These are phyloP conservation scores for Venustampulla echinocandica DNA, from an alignment of 495 filamentous ascomycete species.

Conservation along the genomic window DNA sequence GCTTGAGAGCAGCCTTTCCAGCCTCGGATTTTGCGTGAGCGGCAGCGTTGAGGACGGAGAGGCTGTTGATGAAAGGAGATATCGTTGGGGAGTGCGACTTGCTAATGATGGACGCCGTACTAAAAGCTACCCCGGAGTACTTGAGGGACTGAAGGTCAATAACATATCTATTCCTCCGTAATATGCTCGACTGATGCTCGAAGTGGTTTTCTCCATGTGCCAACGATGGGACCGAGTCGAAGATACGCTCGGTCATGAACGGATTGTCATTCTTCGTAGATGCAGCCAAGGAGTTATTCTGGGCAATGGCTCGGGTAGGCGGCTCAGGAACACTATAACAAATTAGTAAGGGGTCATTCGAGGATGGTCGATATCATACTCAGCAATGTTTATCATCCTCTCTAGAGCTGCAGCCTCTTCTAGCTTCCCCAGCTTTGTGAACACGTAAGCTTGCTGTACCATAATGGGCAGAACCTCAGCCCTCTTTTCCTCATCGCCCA, in stretches of 20 bases:
- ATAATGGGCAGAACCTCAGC: constrained; percentile 77
- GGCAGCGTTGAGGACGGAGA: constrained; percentile 74
- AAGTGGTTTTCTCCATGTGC: constrained; percentile 66
- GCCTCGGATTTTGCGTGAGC: constrained; percentile 56
- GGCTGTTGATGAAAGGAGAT: constrained; percentile 48
- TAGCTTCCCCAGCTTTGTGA: constrained; percentile 60
- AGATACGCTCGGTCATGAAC: constrained; percentile 61
- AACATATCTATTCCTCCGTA: constrained; percentile 60
- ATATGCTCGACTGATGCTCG: constrained; percentile 58
- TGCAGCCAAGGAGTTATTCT: constrained; percentile 65
- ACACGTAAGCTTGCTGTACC: constrained; percentile 78
- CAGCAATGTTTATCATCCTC: constrained; percentile 51
- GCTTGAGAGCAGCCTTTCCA: constrained; percentile 61
- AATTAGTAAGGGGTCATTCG: constrained; percentile 2
- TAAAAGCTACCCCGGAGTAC: constrained; percentile 58
- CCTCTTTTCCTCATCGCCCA: constrained; percentile 73
- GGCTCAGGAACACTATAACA: constrained; percentile 60
- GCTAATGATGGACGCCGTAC: constrained; percentile 51
- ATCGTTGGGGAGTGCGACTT: constrained; percentile 44
- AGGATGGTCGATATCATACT: constrained; percentile 38
- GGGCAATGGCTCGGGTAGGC: constrained; percentile 67
- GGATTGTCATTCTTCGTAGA: constrained; percentile 58
- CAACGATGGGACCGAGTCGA: constrained; percentile 48
- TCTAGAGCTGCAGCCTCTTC: constrained; percentile 64
- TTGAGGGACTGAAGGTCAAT: constrained; percentile 75